phyloP scores from a whole-genome alignment of 208 protist species.

The Crithidia expoeki region DNA sequence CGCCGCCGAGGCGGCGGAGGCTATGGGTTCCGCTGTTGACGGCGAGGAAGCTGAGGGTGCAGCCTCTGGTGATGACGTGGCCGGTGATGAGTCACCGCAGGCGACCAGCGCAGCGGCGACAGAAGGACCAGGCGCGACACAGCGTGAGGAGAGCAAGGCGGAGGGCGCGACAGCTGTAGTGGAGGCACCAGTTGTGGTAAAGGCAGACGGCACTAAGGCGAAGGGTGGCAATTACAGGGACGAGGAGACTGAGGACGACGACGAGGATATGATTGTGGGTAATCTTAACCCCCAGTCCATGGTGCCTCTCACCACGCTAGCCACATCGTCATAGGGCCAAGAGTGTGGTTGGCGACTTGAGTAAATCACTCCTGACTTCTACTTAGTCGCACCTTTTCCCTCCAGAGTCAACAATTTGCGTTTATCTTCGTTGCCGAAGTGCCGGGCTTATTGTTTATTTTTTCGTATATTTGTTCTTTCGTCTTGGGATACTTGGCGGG shows the following conservation, averaged over 20 bases:
- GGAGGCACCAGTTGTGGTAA: neutral
- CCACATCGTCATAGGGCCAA: no score
- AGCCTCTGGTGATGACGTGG: neutral
- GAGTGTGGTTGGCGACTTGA: no score
- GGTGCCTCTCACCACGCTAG: constrained; percentile 8
- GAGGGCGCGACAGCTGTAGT: neutral
- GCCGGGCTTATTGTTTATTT: no score
- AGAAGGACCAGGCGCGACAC: constrained; percentile 4
- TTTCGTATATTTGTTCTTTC: no score
- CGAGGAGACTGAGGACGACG: constrained; percentile 44
- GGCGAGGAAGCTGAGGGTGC: neutral
- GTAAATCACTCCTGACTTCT: no score
- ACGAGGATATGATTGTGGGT: constrained; percentile 48
- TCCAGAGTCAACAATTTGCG: no score
- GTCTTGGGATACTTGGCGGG: no score
- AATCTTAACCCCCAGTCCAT: constrained; percentile 29
- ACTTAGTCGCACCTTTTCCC: no score
- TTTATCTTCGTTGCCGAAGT: no score
- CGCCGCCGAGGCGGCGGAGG: constrained; percentile 29
- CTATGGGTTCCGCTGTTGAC: neutral
- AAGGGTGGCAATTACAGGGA: constrained; percentile 12
- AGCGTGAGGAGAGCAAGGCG: neutral
- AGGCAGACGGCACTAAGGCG: neutral
- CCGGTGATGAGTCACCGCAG: neutral
- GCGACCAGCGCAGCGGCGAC: neutral